Evolutionary conservation across 2,329 filamentous ascomycete genomes (phyloP).

Genomic region (Cercospora beticola): DNA sequence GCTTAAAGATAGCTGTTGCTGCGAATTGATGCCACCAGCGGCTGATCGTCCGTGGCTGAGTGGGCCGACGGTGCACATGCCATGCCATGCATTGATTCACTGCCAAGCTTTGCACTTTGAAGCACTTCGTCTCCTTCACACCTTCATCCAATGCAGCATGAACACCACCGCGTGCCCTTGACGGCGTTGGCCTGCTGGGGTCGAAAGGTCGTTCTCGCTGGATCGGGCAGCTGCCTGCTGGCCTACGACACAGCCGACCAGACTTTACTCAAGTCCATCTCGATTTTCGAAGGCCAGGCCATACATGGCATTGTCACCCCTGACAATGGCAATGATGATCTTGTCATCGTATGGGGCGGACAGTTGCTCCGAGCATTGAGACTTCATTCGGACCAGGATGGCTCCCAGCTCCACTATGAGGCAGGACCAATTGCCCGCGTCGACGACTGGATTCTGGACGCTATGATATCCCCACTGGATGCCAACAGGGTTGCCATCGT

Average conservation of each 20-base stretch:
- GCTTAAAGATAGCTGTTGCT: background rate
- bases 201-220: constrained; percentile 41
- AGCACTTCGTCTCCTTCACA: background rate
- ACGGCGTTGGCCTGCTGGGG: constrained; percentile 45
- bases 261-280: constrained; percentile 36
- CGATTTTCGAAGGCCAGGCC: constrained; percentile 65
- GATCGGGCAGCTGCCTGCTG: constrained; percentile 45
- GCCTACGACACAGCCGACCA: constrained; percentile 39
- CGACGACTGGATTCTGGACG: constrained; percentile 78
- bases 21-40: background rate
- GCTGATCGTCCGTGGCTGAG: background rate
- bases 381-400: background rate
- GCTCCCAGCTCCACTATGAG: constrained; percentile 23
- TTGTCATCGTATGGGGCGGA: constrained; percentile 69
- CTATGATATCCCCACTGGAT: constrained; percentile 26
- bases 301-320: constrained; percentile 69
- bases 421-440: constrained; percentile 50
- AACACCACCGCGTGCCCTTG: constrained; percentile 42
- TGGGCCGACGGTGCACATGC: background rate
- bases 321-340: constrained; percentile 27
- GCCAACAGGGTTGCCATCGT: constrained; percentile 57
- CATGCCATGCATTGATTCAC: background rate
- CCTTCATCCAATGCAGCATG: constrained; percentile 33
- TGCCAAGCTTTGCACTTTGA: background rate
- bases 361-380: constrained; percentile 15